Conservation (phyloP, 129 eudicot genomes). For the Helichrysum umbraculigerum region DNA sequence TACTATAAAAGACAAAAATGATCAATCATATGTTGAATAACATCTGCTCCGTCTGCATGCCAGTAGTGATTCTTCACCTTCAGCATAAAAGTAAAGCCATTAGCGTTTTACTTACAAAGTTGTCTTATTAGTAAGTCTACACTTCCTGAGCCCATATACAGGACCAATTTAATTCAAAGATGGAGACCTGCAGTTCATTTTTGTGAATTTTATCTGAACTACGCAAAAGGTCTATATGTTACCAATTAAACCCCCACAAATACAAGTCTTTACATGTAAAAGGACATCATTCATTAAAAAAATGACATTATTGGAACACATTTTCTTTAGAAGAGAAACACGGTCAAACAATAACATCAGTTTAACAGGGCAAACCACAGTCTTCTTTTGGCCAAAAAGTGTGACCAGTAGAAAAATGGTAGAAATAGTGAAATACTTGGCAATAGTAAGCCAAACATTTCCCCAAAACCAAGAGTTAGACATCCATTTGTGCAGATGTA, state of each 20-base stretch:
- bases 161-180: too few relatives aligned
- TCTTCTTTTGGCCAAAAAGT: not conserved
- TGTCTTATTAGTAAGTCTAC: not conserved
- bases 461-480: not conserved
- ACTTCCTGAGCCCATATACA: not conserved
- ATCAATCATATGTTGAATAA: constrained; percentile 93
- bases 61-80: constrained; percentile 64
- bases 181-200: too few relatives aligned
- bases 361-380: constrained; percentile 4
- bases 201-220: too few relatives aligned
- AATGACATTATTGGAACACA: not conserved
- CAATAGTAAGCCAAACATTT: not conserved
- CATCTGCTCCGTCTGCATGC: constrained; percentile 90
- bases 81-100: not conserved
- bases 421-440: constrained; percentile 7
- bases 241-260: not conserved
- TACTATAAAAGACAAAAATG: constrained; percentile 54
- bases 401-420: not conserved
- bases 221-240: too few relatives aligned
- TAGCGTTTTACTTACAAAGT: not conserved
- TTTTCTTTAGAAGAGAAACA: not conserved
- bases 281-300: not conserved
- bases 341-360: not conserved
- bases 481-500: not conserved
- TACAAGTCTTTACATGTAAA: not conserved